Conservation (phyloP, 179 eudicot genomes). For the Pouteria campechiana region DNA sequence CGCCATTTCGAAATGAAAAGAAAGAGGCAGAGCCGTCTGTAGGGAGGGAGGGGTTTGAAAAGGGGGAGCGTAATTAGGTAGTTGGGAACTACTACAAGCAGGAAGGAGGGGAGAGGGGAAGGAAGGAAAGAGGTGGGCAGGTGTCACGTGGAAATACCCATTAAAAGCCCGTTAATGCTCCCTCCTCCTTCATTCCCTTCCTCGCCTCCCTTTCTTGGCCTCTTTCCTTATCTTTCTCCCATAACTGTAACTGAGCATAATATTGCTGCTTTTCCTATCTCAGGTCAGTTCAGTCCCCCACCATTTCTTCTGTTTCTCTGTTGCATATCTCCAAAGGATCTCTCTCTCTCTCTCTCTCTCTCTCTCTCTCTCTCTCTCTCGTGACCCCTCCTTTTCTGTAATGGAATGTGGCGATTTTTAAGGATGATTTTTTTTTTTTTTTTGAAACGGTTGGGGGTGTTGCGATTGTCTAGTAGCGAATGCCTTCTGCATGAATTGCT, state of each 20-base stretch:
- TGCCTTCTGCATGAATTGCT: background rate
- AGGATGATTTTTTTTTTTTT: background rate
- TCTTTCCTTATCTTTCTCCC: background rate
- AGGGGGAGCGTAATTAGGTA: constrained; percentile 3
- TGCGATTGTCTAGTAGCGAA: background rate
- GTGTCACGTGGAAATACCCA: constrained; percentile 16
- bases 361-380: background rate
- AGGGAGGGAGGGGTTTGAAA: background rate
- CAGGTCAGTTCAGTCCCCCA: constrained; percentile 1
- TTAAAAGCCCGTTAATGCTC: constrained; percentile 13
- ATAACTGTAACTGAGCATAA: background rate
- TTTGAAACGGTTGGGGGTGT: background rate
- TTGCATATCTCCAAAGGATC: background rate
- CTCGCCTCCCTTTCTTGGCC: background rate
- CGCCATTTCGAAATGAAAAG: background rate
- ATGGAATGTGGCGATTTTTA: too few species aligned
- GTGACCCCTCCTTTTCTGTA: background rate
- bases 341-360: background rate
- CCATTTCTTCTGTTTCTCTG: constrained; percentile 1
- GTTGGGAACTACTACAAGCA: constrained; percentile 11
- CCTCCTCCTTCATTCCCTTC: background rate
- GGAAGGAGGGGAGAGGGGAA: background rate
- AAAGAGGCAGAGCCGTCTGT: constrained; percentile 1
- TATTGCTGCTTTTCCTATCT: background rate
- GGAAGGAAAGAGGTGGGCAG: constrained; percentile 17